Conservation (phyloP, 768 basidiomycete species). For the Termitomyces sp. region DNA sequence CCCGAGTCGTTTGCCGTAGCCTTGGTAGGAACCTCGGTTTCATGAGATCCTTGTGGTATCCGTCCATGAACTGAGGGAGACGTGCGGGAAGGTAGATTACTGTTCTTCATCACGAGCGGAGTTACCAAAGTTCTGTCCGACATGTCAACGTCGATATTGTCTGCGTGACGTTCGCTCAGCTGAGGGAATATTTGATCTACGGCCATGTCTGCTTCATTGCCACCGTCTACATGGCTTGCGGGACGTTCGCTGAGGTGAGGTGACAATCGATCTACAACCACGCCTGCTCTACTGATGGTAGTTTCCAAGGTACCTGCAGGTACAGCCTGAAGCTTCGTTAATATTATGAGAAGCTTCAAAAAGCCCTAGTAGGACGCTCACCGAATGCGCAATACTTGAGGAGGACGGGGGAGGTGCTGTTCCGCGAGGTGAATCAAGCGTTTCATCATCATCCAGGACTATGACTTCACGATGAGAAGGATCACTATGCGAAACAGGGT, state of each 20-base stretch:
- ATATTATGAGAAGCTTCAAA: not conserved
- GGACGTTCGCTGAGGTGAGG: not conserved
- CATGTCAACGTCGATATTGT: not conserved
- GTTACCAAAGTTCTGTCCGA: not conserved
- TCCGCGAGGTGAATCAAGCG: not conserved
- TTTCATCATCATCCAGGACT: slow-evolving; percentile 1
- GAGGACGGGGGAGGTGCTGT: not conserved
- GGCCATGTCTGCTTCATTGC: not conserved
- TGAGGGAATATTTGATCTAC: not conserved
- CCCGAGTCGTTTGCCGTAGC: not conserved
- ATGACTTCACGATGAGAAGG: not conserved
- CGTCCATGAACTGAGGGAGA: not conserved
- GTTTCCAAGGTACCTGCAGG: not conserved
- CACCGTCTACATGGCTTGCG: not conserved
- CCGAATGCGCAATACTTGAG: not conserved
- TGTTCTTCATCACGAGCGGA: not conserved
- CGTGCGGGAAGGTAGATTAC: not conserved
- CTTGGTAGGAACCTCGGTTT: not conserved
- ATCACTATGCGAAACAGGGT: not conserved
- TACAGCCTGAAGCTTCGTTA: not conserved
- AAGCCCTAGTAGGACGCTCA: not conserved
- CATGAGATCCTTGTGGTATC: not conserved
- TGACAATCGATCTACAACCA: not conserved
- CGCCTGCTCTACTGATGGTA: not conserved
- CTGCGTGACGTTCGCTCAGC: not conserved